Conservation (phyloP, 805 yeast species). For the Metschnikowia cubensis region DNA sequence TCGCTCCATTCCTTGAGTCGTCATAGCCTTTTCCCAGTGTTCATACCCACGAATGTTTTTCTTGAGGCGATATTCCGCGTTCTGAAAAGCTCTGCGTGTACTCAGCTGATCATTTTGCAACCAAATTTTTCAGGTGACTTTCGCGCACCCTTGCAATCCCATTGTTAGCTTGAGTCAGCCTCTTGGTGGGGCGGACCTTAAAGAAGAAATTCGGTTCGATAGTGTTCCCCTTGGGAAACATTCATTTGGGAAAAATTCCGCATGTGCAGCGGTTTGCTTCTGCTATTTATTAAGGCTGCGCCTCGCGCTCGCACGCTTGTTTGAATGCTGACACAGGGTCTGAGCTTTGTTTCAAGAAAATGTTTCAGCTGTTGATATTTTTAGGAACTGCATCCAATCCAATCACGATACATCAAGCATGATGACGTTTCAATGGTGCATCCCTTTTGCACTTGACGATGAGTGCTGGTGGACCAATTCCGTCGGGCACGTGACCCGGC, state of each 20-base stretch:
- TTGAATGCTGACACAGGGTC: background rate
- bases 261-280: background rate
- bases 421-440: too few species aligned
- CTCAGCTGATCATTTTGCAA: constrained; percentile 4
- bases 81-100: background rate
- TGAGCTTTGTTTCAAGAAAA: too few species aligned
- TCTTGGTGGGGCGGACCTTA: background rate
- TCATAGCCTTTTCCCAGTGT: background rate
- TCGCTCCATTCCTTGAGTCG: background rate
- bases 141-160: background rate
- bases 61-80: background rate
- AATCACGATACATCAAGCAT: background rate
- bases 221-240: background rate
- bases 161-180: background rate
- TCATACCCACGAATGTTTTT: background rate
- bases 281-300: background rate
- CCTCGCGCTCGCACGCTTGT: background rate
- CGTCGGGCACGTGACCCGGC: background rate
- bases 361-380: too few species aligned
- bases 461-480: background rate
- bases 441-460: background rate
- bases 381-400: background rate
- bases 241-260: background rate
- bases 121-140: background rate
- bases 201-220: too few species aligned